Evolutionary conservation across 2,329 filamentous ascomycete species (phyloP).

Genomic region (Annulohypoxylon truncatum): DNA sequence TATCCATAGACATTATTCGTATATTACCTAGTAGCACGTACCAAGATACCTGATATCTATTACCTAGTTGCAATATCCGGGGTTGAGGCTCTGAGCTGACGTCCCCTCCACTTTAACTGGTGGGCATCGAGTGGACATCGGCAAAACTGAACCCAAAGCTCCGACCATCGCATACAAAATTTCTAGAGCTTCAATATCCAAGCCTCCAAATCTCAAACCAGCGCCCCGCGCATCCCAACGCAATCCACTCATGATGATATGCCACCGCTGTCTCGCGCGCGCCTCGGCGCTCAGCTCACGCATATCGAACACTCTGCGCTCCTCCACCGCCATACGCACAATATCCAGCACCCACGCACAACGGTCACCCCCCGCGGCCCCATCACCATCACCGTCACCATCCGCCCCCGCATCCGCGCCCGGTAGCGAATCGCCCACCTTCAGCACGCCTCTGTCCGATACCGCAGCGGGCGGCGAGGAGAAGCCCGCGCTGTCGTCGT

Average conservation of each 20-base stretch:
- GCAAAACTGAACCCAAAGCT: slow-evolving; percentile 44
- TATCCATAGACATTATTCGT: neutral
- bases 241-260: slow-evolving; percentile 52
- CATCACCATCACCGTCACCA: slow-evolving; percentile 50
- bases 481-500: slow-evolving; percentile 59
- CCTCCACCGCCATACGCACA: slow-evolving; percentile 47
- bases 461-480: slow-evolving; percentile 26
- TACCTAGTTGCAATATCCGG: neutral
- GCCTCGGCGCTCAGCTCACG: slow-evolving; percentile 51
- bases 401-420: slow-evolving; percentile 26
- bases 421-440: slow-evolving; percentile 44
- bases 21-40: neutral
- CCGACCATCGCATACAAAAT: slow-evolving; percentile 49
- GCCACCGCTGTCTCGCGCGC: slow-evolving; percentile 62
- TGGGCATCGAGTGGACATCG: slow-evolving; percentile 25
- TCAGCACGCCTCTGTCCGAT: slow-evolving; percentile 47
- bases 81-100: neutral
- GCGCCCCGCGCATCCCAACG: neutral
- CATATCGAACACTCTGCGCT: slow-evolving; percentile 24
- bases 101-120: neutral
- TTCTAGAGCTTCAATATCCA: slow-evolving; percentile 44
- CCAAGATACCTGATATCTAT: neutral
- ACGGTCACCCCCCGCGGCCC: slow-evolving; percentile 50
- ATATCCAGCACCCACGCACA: slow-evolving; percentile 55
- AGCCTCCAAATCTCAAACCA: slow-evolving; percentile 6